Base-by-base conservation (phyloP, 169 alveolate species). In the Cryptosporidium felis region DNA sequence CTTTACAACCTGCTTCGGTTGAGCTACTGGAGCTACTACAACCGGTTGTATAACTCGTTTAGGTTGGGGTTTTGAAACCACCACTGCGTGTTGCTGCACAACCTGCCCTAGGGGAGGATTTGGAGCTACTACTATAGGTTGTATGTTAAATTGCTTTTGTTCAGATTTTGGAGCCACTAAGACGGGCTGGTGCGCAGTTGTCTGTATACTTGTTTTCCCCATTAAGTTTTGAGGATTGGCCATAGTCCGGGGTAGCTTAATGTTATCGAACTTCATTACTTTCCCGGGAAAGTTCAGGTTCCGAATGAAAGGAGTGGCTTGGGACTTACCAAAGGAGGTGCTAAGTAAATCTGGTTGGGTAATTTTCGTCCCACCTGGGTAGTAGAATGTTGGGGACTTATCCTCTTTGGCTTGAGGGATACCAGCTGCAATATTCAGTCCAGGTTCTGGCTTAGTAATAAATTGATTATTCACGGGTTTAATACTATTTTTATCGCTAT, bases 381-480 rank as follows among this genome's bases (percentile, higher is more conserved):
- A 65, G 49, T 45, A 28, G 49, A 65, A 65, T 9, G 81, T 45
- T 30, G 81, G 81, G 9, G 32, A 49, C 1, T 65, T 30, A 12
- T 60, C 56, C 34, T 46, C 49, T 10, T 45, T 47, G 32, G 18
- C 16, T 12, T 56, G 26, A 28, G 41, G 26, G 14, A 21, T 26
- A 26, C 32, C 23, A 56, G 3, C 21, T 5, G 0, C 5, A 28
- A 28, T 56, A 26, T 56, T 56, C 32, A 23, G 0, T 28, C 8
- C 18, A 2, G n/a, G 0, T 10, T 28, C 32, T 28, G 21, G 44
- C 32, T 2, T 42, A 30, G n/a, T 44, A 26, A 0, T 23, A 45
- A 62, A 40, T 62, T 38, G n/a, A 6, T 21, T 65, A 1, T 45
- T 12, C 36, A 5, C 16, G 45, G 63, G 30, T 47, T 47, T 26